Conservation (phyloP, 2,329 filamentous ascomycete genomes). For the Pseudocercospora pini-densiflorae region DNA sequence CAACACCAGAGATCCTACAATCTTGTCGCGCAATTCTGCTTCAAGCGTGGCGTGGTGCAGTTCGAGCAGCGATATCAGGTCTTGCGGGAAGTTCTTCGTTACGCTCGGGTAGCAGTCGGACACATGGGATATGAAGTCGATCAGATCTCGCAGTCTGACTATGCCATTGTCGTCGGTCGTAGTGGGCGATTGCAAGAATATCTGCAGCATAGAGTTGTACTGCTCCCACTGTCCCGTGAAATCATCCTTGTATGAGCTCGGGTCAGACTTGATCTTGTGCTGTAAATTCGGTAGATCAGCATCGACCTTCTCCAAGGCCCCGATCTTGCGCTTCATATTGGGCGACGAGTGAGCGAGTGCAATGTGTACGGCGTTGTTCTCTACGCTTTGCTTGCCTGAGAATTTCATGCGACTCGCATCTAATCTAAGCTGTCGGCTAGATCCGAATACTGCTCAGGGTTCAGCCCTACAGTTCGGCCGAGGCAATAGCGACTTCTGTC, state of each 20-base stretch:
- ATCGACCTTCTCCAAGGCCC: slow-evolving; percentile 92
- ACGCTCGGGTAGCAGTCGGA: slow-evolving; percentile 90
- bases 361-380: background rate
- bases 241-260: slow-evolving; percentile 87
- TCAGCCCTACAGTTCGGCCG: background rate
- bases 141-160: slow-evolving; percentile 84
- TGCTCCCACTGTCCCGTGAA: slow-evolving; percentile 87
- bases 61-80: slow-evolving; percentile 79
- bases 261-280: slow-evolving; percentile 88
- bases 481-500: no score
- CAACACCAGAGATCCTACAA: slow-evolving; percentile 87
- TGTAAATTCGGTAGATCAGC: slow-evolving; percentile 88
- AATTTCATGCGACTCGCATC: background rate
- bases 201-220: slow-evolving; percentile 87
- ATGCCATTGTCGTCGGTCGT: slow-evolving; percentile 77
- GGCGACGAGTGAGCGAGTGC: background rate
- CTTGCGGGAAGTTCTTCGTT: slow-evolving; percentile 75
- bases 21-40: slow-evolving; percentile 86
- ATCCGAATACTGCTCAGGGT: background rate
- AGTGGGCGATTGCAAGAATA: slow-evolving; percentile 83
- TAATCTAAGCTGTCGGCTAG: background rate
- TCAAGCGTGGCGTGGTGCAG: slow-evolving; percentile 83
- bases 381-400: background rate
- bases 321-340: slow-evolving; percentile 88
- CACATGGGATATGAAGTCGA: slow-evolving; percentile 92